Conservation (phyloP, 73 alveolate species). For the Tetrahymena elliotti region DNA sequence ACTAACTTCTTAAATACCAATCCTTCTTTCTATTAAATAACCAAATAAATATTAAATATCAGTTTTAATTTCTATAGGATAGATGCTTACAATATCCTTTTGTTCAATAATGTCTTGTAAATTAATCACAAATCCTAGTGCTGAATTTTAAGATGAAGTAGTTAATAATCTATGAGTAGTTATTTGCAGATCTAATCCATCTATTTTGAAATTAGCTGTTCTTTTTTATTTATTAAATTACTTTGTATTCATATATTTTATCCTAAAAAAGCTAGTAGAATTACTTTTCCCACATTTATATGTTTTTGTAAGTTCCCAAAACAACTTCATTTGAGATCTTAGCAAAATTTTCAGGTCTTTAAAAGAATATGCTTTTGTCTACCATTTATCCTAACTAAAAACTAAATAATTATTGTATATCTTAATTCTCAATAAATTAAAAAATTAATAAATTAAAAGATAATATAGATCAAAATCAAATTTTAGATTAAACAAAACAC, state of each 20-base stretch:
- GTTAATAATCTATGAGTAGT: background rate
- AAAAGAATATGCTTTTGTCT: background rate
- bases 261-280: background rate
- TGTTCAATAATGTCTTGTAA: background rate
- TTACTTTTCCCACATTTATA: background rate
- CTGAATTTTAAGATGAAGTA: background rate
- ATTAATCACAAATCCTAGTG: background rate
- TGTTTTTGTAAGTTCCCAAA: background rate
- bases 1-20: background rate
- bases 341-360: background rate
- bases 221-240: background rate
- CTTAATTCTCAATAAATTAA: background rate
- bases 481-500: background rate
- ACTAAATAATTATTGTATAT: background rate
- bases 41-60: background rate
- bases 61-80: background rate
- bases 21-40: background rate
- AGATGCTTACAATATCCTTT: background rate
- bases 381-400: background rate
- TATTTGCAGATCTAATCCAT: background rate
- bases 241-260: background rate
- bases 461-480: background rate
- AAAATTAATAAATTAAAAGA: background rate
- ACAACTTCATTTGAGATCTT: background rate
- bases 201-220: background rate